Conservation (phyloP, 768 basidiomycete species). For the Trametes villosa region DNA sequence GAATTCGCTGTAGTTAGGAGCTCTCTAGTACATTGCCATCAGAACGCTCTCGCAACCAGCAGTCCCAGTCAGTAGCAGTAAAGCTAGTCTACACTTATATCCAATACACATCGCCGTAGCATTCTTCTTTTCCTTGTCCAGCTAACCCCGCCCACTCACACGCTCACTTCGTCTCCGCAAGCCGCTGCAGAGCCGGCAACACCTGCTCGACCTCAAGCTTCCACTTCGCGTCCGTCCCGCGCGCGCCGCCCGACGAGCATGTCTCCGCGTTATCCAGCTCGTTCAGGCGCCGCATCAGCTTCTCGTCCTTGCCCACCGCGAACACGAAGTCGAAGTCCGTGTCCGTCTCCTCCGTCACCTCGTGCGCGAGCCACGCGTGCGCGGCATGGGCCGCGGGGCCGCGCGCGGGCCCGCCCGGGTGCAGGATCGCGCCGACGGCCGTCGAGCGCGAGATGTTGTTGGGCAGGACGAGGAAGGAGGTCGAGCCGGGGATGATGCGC, state of each 20-base stretch:
- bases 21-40: too few species aligned
- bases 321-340: conserved; percentile 62
- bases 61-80: too few species aligned
- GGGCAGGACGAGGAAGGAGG: conserved; percentile 81
- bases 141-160: neutral
- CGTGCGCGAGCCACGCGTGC: conserved; percentile 47
- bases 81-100: too few species aligned
- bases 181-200: conserved; percentile 38
- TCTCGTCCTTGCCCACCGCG: conserved; percentile 77
- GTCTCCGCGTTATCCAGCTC: conserved; percentile 77
- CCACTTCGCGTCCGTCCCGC: conserved; percentile 87
- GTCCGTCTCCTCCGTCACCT: conserved; percentile 38
- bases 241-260: conserved; percentile 67
- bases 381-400: conserved; percentile 37
- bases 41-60: too few species aligned
- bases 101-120: too few species aligned
- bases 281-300: conserved; percentile 73
- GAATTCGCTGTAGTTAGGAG: too few species aligned
- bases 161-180: conserved; percentile 34
- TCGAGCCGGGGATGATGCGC: conserved; percentile 80
- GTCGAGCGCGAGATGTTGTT: conserved; percentile 85
- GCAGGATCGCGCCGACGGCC: conserved; percentile 78
- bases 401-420: conserved; percentile 58
- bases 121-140: too few species aligned
- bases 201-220: conserved; percentile 46